A percentile compares a stretch with the other conserved stretches of the same genome.
Conservation (phyloP, 2,329 filamentous ascomycete genomes). For the Phyllosticta citriasiana region DNA sequence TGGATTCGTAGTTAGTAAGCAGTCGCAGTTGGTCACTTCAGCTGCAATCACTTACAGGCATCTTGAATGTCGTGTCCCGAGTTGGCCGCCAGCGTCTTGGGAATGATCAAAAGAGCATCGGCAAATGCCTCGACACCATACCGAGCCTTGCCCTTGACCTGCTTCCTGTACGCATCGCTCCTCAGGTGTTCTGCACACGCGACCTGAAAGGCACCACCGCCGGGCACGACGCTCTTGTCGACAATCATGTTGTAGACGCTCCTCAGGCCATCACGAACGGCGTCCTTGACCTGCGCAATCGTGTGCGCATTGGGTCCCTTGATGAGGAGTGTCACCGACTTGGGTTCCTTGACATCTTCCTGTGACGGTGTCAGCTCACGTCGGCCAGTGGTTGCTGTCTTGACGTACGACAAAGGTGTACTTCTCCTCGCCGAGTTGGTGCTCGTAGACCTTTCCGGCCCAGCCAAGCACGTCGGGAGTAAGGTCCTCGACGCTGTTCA, state of each 20-base stretch:
- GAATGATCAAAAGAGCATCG: constrained; percentile 88
- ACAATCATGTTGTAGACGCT: constrained; percentile 99
- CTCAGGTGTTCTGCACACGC: constrained; percentile 81
- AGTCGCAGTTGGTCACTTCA: background rate
- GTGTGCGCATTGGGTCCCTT: constrained; percentile 97
- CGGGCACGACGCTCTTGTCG: constrained; percentile 90
- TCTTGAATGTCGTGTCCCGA: constrained; percentile 96
- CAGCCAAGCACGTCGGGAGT: constrained; percentile 82
- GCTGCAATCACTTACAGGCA: constrained; percentile 53
- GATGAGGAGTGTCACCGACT: constrained; percentile 94
- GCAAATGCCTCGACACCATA: constrained; percentile 92
- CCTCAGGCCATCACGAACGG: constrained; percentile 85
- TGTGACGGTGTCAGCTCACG: constrained; percentile 18
- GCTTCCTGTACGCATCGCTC: constrained; percentile 76
- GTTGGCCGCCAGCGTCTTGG: constrained; percentile 94
- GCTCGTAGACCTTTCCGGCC: constrained; percentile 94
- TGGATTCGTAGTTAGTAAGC: constrained; percentile 4
- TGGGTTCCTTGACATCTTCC: constrained; percentile 97
- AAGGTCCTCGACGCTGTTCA: constrained; percentile 95
- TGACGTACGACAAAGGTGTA: constrained; percentile 70
- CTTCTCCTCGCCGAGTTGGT: constrained; percentile 96
- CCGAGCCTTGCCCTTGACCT: constrained; percentile 95
- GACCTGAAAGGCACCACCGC: constrained; percentile 91
- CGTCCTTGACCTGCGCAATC: constrained; percentile 92
- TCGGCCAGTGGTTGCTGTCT: background rate